Evolutionary conservation across 257 asterid genomes (phyloP).

Genomic region (Rubia yunnanensis): DNA sequence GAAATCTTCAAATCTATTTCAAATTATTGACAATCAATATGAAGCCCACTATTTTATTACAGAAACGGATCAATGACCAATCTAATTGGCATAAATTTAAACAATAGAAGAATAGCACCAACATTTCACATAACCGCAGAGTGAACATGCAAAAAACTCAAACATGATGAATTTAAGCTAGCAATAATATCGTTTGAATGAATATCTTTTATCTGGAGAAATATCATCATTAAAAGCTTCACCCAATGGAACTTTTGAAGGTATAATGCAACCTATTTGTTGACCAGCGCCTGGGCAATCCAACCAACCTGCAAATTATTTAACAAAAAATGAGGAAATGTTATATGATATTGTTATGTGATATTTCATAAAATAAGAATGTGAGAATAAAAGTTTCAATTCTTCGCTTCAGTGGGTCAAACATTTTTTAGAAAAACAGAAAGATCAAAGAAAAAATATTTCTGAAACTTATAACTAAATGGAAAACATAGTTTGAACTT

Average conservation of each 20-base stretch:
- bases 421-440: too few species aligned
- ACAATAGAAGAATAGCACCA: too few species aligned
- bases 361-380: neutral
- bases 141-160: neutral
- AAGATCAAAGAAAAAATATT: neutral
- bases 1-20: neutral
- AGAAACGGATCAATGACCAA: neutral
- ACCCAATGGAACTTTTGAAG: conserved; percentile 93
- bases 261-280: conserved; percentile 65
- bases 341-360: neutral
- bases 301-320: conserved; percentile 72
- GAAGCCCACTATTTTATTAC: neutral
- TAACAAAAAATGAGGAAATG: neutral
- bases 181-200: conserved; percentile 37
- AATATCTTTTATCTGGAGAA: conserved; percentile 87
- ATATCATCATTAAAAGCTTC: conserved; percentile 66
- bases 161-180: neutral
- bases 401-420: neutral
- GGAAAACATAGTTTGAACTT: neutral
- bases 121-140: neutral
- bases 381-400: neutral
- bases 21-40: neutral
- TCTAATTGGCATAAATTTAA: neutral
- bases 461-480: neutral
- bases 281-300: conserved; percentile 82